Percentiles rank a stretch among this genome's conserved stretches.
phyloP scores from a whole-genome alignment of 495 filamentous ascomycete species.

The Aspergillus cristatus region DNA sequence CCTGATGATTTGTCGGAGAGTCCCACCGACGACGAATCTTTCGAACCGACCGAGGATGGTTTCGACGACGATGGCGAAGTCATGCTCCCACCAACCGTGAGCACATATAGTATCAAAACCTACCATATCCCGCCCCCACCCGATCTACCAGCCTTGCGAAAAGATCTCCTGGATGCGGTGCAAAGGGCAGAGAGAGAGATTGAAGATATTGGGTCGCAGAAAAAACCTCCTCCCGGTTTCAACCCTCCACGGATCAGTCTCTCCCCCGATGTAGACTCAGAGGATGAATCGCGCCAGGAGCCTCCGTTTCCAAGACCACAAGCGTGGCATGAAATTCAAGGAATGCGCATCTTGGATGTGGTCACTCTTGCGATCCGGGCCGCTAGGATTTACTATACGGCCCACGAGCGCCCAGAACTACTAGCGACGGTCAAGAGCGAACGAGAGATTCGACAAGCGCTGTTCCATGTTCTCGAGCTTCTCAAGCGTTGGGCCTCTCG shows the following conservation, averaged over 20 bases:
- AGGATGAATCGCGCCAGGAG: constrained; percentile 25
- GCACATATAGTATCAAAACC: constrained; percentile 85
- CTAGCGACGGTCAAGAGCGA: constrained; percentile 81
- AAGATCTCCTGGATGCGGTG: constrained; percentile 62
- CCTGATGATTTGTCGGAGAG: constrained; percentile 47
- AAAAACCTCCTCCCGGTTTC: constrained; percentile 19
- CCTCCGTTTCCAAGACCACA: constrained; percentile 24
- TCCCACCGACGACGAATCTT: constrained; percentile 38
- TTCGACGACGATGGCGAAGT: constrained; percentile 52
- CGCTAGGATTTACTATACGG: constrained; percentile 89
- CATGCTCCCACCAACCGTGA: constrained; percentile 91
- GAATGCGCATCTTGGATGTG: constrained; percentile 82
- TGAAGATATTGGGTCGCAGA: constrained; percentile 32
- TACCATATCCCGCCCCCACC: constrained; percentile 84
- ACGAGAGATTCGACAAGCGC: constrained; percentile 67
- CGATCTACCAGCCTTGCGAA: constrained; percentile 64
- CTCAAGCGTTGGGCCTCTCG: constrained; percentile 83
- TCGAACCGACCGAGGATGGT: constrained; percentile 37
- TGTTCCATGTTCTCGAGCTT: constrained; percentile 78
- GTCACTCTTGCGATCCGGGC: constrained; percentile 90
- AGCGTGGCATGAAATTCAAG: constrained; percentile 80
- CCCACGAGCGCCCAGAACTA: constrained; percentile 71
- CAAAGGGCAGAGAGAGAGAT: constrained; percentile 60
- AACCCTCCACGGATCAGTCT: constrained; percentile 25
- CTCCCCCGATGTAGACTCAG: constrained; percentile 22